phyloP scores from a whole-genome alignment of 2,329 filamentous ascomycete species.

The Fusarium clavum region DNA sequence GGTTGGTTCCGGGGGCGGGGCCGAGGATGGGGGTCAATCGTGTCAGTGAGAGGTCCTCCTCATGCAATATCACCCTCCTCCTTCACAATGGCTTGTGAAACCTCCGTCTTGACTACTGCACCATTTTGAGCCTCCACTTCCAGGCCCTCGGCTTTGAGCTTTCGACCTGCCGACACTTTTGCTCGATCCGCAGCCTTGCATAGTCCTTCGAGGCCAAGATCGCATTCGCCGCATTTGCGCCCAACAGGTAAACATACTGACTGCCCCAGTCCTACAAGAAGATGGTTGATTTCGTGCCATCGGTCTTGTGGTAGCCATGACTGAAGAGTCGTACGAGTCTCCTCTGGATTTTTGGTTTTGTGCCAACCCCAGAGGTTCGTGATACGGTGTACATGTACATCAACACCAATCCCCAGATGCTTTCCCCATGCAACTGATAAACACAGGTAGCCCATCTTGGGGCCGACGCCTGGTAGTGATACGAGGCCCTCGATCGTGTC shows the following conservation, averaged over 20 bases:
- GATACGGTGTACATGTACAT: conserved; percentile 95
- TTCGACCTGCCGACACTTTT: conserved; percentile 69
- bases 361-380: conserved; percentile 96
- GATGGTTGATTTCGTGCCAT: conserved; percentile 93
- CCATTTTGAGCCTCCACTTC: conserved; percentile 43
- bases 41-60: conserved; percentile 24
- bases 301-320: conserved; percentile 84
- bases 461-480: conserved; percentile 85
- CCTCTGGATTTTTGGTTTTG: conserved; percentile 82
- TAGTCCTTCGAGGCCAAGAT: conserved; percentile 78
- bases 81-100: conserved; percentile 41
- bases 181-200: conserved; percentile 78
- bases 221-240: conserved; percentile 85
- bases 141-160: conserved; percentile 50
- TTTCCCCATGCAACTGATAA: conserved; percentile 77
- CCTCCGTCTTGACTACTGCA: conserved; percentile 42
- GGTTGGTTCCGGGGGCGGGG: conserved; percentile 42
- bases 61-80: conserved; percentile 45
- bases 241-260: conserved; percentile 85
- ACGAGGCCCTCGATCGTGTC: conserved; percentile 79
- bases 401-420: conserved; percentile 81
- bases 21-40: conserved; percentile 26
- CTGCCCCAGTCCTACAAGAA: conserved; percentile 90
- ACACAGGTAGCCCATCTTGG: conserved; percentile 94
- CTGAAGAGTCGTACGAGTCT: conserved; percentile 80